Evolutionary conservation across 1,284 basidiomycete genomes (phyloP).

Genomic region (Leccinum fallax): DNA sequence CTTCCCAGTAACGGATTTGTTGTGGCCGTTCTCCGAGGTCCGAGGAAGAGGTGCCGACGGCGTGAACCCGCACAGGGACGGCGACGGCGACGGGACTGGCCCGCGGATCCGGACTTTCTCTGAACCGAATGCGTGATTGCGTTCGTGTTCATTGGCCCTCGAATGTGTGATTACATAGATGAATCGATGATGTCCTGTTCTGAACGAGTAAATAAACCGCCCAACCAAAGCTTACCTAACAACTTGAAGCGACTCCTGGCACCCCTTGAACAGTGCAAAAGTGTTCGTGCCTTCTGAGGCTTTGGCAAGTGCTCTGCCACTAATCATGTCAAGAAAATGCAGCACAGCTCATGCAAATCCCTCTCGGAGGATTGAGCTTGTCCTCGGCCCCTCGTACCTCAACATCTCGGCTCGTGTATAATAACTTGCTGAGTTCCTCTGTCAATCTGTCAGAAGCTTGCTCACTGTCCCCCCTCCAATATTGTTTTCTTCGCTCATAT

Average conservation of each 20-base stretch:
- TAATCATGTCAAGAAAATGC: not conserved
- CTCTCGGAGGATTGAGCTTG: not conserved
- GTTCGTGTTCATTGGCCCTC: not conserved
- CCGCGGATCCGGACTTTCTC: not conserved
- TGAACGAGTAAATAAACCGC: not conserved
- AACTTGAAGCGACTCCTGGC: not conserved
- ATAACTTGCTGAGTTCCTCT: not conserved
- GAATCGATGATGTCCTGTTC: not conserved
- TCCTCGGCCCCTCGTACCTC: not conserved
- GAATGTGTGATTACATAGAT: not conserved
- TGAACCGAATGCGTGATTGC: not conserved
- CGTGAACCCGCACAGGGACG: not conserved
- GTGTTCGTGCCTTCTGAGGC: too few relatives aligned
- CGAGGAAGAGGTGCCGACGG: not conserved
- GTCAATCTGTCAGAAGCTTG: not conserved
- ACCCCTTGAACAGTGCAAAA: too few relatives aligned
- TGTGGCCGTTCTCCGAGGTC: not conserved
- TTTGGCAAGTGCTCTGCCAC: not conserved
- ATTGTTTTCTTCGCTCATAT: not conserved
- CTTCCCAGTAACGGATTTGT: not conserved
- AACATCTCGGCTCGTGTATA: not conserved
- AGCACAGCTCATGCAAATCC: not conserved
- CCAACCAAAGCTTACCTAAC: not conserved
- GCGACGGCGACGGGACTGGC: not conserved
- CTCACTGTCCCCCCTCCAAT: not conserved